These are phyloP conservation scores for Chrysoporthe austroafricana DNA, from an alignment of 2,329 filamentous ascomycete species.

Conservation along the genomic window DNA sequence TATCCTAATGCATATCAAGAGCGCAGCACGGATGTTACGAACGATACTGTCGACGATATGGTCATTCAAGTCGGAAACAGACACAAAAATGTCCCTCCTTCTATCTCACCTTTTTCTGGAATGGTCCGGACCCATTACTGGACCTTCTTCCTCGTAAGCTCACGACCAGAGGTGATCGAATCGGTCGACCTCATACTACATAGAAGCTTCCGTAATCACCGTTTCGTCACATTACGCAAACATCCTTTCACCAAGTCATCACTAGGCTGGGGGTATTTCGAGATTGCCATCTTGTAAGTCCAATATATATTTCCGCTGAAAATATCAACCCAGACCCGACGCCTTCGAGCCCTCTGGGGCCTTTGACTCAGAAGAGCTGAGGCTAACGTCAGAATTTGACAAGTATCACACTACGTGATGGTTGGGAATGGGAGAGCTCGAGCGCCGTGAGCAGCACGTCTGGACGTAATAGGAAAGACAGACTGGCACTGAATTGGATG, in stretches of 20 bases:
- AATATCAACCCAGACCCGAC: no score
- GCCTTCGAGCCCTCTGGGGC: neutral
- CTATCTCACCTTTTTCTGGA: slow-evolving; percentile 14
- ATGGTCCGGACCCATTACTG: slow-evolving; percentile 11
- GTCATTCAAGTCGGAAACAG: slow-evolving; percentile 20
- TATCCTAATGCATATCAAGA: neutral
- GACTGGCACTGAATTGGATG: slow-evolving; percentile 8
- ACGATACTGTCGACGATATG: slow-evolving; percentile 4
- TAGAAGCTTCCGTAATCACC: slow-evolving; percentile 5
- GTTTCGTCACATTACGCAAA: slow-evolving; percentile 16
- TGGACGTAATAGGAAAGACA: neutral
- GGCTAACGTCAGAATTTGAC: neutral
- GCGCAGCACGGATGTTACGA: neutral
- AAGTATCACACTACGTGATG: slow-evolving; percentile 16
- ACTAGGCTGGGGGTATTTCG: slow-evolving; percentile 16
- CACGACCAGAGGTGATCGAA: slow-evolving; percentile 9
- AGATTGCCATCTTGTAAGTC: slow-evolving; percentile 4
- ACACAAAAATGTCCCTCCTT: slow-evolving; percentile 15
- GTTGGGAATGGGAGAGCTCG: slow-evolving; percentile 16
- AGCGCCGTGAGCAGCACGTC: neutral
- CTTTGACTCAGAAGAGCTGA: neutral
- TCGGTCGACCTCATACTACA: slow-evolving; percentile 21
- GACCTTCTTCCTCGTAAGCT: slow-evolving; percentile 14
- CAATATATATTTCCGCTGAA: neutral
- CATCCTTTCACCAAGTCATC: slow-evolving; percentile 20